These are phyloP conservation scores for Ambrosia artemisiifolia DNA, from an alignment of 129 eudicot species.

Conservation along the genomic window DNA sequence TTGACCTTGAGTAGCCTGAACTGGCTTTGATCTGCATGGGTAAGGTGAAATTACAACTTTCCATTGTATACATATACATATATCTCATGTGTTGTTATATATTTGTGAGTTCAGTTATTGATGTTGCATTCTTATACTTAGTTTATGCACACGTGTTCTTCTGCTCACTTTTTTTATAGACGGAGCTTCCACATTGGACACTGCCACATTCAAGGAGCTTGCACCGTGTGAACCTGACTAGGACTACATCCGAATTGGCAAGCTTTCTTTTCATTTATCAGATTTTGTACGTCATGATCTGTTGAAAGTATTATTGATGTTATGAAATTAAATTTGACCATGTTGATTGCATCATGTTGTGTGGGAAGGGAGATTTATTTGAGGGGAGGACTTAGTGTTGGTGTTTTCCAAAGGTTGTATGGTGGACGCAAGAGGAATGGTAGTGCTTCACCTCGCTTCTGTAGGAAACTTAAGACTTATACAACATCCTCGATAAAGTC, in stretches of 20 bases:
- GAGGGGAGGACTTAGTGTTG: conserved; percentile 76
- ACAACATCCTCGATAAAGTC: too few species aligned
- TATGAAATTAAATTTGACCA: too few species aligned
- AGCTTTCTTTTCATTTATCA: neutral
- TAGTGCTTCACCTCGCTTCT: conserved; percentile 62
- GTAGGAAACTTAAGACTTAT: conserved; percentile 19
- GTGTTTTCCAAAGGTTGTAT: conserved; percentile 63
- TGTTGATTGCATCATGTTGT: conserved; percentile 3
- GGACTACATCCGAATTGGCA: conserved; percentile 73
- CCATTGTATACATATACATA: too few species aligned
- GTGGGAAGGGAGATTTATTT: conserved; percentile 70
- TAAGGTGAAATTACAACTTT: too few species aligned
- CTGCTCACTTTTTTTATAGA: conserved; percentile 10
- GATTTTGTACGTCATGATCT: neutral
- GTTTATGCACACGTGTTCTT: neutral
- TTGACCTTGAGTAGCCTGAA: too few species aligned
- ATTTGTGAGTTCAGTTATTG: too few species aligned
- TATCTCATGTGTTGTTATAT: too few species aligned
- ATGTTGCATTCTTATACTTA: too few species aligned
- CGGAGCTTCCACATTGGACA: conserved; percentile 66
- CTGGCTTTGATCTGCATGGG: too few species aligned
- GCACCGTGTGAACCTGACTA: conserved; percentile 77
- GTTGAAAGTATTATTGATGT: neutral
- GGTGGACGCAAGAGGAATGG: conserved; percentile 86
- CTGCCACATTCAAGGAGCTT: conserved; percentile 63